A percentile compares a stretch with the other conserved stretches of the same genome.
These are phyloP conservation scores for Penicillium herquei DNA, from an alignment of 495 filamentous ascomycete genomes.

Conservation along the genomic window DNA sequence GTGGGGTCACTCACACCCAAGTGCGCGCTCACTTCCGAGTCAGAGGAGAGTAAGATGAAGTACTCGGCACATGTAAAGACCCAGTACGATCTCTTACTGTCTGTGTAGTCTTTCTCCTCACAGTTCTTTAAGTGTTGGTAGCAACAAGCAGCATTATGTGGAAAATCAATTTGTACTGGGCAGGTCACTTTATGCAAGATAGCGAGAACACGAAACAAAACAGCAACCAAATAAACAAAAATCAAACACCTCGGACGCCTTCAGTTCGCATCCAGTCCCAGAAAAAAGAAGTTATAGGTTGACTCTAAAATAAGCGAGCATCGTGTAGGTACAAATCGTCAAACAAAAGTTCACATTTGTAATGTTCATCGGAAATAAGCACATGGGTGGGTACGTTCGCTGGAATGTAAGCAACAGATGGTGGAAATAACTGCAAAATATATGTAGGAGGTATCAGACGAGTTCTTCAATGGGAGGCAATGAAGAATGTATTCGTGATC, in stretches of 20 bases:
- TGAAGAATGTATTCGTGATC: conserved; percentile 75
- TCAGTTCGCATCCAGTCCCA: not conserved
- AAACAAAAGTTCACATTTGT: not conserved
- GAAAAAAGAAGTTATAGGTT: conserved; percentile 1
- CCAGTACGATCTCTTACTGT: too few relatives aligned
- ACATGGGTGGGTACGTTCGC: not conserved
- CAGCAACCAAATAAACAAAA: not conserved
- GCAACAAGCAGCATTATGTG: too few relatives aligned
- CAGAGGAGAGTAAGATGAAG: too few relatives aligned
- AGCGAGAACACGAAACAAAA: not conserved
- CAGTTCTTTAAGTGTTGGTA: too few relatives aligned
- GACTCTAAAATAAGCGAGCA: not conserved
- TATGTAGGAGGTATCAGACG: conserved; percentile 2
- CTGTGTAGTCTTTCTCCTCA: too few relatives aligned
- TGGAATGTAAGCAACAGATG: conserved; percentile 26
- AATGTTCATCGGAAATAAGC: conserved; percentile 1
- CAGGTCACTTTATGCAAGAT: not conserved
- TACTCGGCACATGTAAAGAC: too few relatives aligned
- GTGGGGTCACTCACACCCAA: too few relatives aligned
- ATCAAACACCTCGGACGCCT: conserved; percentile 11
- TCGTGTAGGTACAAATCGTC: not conserved
- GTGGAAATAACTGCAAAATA: conserved; percentile 16
- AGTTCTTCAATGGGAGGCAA: conserved; percentile 49
- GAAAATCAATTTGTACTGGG: not conserved
- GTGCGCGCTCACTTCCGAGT: too few relatives aligned